These are phyloP conservation scores for Ailanthus altissimus DNA, from an alignment of 345 rosid genomes.

Conservation along the genomic window DNA sequence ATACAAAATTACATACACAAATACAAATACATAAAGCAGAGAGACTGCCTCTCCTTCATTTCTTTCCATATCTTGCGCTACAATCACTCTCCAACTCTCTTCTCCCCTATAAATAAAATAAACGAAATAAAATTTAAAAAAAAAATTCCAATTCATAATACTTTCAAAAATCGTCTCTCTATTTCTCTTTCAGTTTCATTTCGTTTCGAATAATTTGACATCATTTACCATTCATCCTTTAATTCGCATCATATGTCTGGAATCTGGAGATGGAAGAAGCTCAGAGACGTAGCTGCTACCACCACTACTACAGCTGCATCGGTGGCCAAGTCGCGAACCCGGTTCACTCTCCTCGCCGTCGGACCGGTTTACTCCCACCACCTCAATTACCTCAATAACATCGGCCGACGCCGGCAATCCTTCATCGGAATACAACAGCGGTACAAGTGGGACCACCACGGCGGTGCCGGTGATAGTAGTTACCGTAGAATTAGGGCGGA, in stretches of 20 bases:
- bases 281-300: conserved; percentile 30
- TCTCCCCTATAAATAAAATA: conserved; percentile 4
- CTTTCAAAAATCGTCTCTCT: too few relatives aligned
- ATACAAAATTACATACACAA: background rate
- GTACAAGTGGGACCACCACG: conserved; percentile 70
- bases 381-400: conserved; percentile 41
- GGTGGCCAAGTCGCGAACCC: conserved; percentile 29
- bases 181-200: too few relatives aligned
- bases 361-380: conserved; percentile 38
- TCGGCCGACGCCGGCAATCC: conserved; percentile 48
- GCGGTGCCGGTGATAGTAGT: conserved; percentile 15
- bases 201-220: too few relatives aligned
- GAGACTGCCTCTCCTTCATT: background rate
- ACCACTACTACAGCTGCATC: background rate
- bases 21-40: background rate
- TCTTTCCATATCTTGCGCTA: conserved; percentile 30
- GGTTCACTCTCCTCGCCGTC: conserved; percentile 20
- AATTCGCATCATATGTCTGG: conserved; percentile 42
- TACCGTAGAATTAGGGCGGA: conserved; percentile 79
- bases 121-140: too few relatives aligned
- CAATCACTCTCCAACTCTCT: conserved; percentile 36
- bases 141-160: too few relatives aligned
- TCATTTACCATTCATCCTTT: too few relatives aligned
- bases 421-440: conserved; percentile 56
- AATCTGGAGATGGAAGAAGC: conserved; percentile 70